A percentile compares a stretch with the other conserved stretches of the same genome.
phyloP scores from a whole-genome alignment of 2,329 filamentous ascomycete species.

The Aspergillus hortae region DNA sequence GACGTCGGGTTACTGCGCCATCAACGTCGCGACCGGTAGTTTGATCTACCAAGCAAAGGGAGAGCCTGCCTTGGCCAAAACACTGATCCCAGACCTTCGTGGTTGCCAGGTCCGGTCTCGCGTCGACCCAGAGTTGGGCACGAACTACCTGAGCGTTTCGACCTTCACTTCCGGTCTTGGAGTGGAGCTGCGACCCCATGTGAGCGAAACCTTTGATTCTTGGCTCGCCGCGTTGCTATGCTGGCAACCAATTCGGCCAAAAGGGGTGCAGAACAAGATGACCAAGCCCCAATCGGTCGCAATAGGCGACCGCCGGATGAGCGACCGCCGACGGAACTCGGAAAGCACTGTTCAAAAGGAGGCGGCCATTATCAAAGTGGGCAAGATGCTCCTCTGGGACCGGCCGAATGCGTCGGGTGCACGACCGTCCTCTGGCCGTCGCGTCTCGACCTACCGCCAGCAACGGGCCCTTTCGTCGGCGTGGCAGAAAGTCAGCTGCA shows the following conservation, averaged over 20 bases:
- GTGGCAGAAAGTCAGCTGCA: conserved; percentile 89
- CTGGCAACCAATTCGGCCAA: conserved; percentile 50
- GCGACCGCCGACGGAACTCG: conserved; percentile 44
- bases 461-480: conserved; percentile 58
- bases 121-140: conserved; percentile 44
- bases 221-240: conserved; percentile 51
- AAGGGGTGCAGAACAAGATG: conserved; percentile 49
- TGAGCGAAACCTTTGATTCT: conserved; percentile 50
- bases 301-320: conserved; percentile 41
- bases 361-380: conserved; percentile 88
- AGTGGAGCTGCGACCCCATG: conserved; percentile 47
- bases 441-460: conserved; percentile 53
- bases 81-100: conserved; percentile 47
- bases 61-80: conserved; percentile 46
- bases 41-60: conserved; percentile 51
- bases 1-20: conserved; percentile 51
- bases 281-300: conserved; percentile 46
- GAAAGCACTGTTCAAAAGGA: conserved; percentile 59
- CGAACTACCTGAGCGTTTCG: conserved; percentile 47
- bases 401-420: conserved; percentile 55
- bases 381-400: conserved; percentile 88
- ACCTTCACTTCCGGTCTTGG: conserved; percentile 47
- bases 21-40: conserved; percentile 49
- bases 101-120: conserved; percentile 48
- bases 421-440: conserved; percentile 32